Percentiles rank a stretch among this genome's conserved stretches.
These are phyloP conservation scores for Aspergillus sp. DNA, from an alignment of 2,329 filamentous ascomycete species.

Conservation along the genomic window DNA sequence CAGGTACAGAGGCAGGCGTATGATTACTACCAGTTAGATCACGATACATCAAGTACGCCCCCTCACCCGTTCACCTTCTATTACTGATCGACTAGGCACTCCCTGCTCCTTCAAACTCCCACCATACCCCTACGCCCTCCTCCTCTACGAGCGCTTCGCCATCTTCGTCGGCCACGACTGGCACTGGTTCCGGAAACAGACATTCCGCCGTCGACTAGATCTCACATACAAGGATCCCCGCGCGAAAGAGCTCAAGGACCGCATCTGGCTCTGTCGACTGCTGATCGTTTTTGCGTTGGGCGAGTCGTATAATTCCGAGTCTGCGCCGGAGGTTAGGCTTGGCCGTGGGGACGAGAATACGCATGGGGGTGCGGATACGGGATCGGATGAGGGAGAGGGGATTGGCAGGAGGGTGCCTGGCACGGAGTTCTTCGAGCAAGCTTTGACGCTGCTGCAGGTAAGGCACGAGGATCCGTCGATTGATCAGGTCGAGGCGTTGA, in stretches of 20 bases:
- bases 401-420: constrained; percentile 11
- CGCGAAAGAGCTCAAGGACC: not conserved
- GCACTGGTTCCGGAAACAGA: constrained; percentile 6
- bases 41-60: not conserved
- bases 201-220: not conserved
- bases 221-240: not conserved
- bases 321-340: constrained; percentile 10
- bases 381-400: not conserved
- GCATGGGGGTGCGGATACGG: not conserved
- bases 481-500: constrained; percentile 26
- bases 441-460: constrained; percentile 22
- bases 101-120: constrained; percentile 1
- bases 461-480: constrained; percentile 24
- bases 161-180: constrained; percentile 8
- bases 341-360: constrained; percentile 1
- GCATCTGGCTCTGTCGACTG: constrained; percentile 23
- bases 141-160: not conserved
- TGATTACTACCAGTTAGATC: not conserved
- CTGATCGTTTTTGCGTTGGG: constrained; percentile 26
- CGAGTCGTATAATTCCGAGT: constrained; percentile 20
- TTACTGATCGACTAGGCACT: not conserved
- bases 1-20: not conserved
- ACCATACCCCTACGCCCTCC: not conserved
- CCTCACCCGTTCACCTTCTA: not conserved
- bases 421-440: constrained; percentile 21